Evolutionary conservation across 805 yeast genomes (phyloP).

Genomic region (Spathaspora boniae): DNA sequence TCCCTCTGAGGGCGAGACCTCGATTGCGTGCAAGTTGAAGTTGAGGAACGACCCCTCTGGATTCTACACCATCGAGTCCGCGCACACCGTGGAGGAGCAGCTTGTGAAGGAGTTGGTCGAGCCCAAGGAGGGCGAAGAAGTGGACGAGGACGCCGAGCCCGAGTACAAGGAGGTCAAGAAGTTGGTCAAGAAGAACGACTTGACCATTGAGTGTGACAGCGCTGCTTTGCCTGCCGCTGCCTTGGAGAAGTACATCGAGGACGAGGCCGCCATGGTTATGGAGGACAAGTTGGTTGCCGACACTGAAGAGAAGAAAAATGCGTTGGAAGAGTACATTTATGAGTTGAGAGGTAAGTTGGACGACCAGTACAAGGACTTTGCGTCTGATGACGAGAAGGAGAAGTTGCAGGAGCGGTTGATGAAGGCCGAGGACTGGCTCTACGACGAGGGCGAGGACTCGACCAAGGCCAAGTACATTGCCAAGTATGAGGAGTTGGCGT

Average conservation of each 20-base stretch:
- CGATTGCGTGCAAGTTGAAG: slow-evolving; percentile 86
- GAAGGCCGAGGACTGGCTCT: slow-evolving; percentile 97
- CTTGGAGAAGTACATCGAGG: slow-evolving; percentile 67
- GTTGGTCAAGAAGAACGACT: slow-evolving; percentile 85
- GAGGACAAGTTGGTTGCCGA: slow-evolving; percentile 96
- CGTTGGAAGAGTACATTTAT: slow-evolving; percentile 97
- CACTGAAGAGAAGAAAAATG: slow-evolving; percentile 98
- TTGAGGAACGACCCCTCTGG: slow-evolving; percentile 98
- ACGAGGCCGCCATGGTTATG: slow-evolving; percentile 78
- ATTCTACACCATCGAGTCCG: slow-evolving; percentile 87
- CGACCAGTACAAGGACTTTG: slow-evolving; percentile 83
- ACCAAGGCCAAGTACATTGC: slow-evolving; percentile 96
- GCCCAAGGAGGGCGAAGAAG: slow-evolving; percentile 50
- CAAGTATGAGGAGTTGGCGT: slow-evolving; percentile 94
- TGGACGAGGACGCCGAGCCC: slow-evolving; percentile 68
- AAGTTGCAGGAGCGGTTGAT: slow-evolving; percentile 68
- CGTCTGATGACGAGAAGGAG: slow-evolving; percentile 85
- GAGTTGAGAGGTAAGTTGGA: slow-evolving; percentile 96
- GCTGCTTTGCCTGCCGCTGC: slow-evolving; percentile 55
- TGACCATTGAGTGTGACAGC: slow-evolving; percentile 57
- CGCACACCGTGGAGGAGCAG: slow-evolving; percentile 91
- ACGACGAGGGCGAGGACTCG: slow-evolving; percentile 95
- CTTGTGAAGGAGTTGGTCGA: slow-evolving; percentile 85
- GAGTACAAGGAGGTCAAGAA: slow-evolving; percentile 87
- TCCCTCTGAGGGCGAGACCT: slow-evolving; percentile 69